Evolutionary conservation across 129 eudicot species (phyloP).

Genomic region (Dittrichia graveolens): DNA sequence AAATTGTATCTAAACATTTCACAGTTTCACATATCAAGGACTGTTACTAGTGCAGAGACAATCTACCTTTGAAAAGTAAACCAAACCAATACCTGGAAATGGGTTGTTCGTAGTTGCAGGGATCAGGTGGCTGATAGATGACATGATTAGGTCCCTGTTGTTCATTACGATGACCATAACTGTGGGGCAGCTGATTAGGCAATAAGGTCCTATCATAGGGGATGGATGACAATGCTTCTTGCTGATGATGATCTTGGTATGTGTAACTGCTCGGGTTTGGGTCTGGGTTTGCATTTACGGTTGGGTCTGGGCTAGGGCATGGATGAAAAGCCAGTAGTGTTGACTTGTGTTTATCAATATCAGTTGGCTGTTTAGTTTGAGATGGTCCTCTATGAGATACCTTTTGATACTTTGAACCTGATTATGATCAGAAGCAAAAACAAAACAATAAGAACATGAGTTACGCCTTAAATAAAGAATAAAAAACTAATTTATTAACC

Average conservation of each 20-base stretch:
- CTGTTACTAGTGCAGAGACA: too few relatives aligned
- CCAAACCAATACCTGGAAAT: conserved; percentile 22
- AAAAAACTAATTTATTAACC: background rate
- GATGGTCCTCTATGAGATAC: conserved; percentile 27
- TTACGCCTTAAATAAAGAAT: conserved; percentile 1
- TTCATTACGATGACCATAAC: conserved; percentile 2
- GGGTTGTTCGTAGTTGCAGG: conserved; percentile 1
- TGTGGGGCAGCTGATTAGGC: conserved; percentile 11
- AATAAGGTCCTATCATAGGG: background rate
- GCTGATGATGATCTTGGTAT: conserved; percentile 20
- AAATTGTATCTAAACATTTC: too few relatives aligned
- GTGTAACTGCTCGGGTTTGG: background rate
- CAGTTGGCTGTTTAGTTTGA: conserved; percentile 23
- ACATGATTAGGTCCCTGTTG: conserved; percentile 4
- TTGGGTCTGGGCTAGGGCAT: too few relatives aligned
- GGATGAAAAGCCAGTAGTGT: background rate
- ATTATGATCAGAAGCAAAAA: background rate
- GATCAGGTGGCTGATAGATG: conserved; percentile 23
- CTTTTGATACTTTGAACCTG: conserved; percentile 51
- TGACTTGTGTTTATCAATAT: conserved; percentile 29
- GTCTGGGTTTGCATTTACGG: too few relatives aligned
- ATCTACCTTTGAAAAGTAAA: background rate
- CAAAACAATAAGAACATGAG: background rate
- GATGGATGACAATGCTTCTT: conserved; percentile 17
- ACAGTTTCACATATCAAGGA: too few relatives aligned